phyloP scores from a whole-genome alignment of 148 eudicot species.

The Persicaria tinctoria region DNA sequence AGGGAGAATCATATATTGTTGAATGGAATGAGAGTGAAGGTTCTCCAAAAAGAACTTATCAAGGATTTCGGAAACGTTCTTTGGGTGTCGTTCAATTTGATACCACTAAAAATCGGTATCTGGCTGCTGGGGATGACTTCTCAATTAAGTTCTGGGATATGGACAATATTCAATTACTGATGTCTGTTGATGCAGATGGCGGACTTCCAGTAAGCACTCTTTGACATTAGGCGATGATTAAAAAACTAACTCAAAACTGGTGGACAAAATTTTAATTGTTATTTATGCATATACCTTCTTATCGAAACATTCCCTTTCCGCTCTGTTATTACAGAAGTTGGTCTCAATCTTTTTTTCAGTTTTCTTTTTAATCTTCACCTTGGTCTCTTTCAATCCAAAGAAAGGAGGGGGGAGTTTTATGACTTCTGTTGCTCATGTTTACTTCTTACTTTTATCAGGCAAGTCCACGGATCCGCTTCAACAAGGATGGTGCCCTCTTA shows the following conservation, averaged over 20 bases:
- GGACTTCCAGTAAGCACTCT: constrained; percentile 57
- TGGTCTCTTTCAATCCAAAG: neutral
- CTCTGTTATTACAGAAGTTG: neutral
- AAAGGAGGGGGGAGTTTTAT: neutral
- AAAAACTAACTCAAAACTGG: neutral
- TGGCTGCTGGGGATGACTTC: constrained; percentile 84
- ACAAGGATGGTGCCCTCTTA: constrained; percentile 78
- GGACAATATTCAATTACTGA: constrained; percentile 69
- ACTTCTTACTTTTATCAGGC: constrained; percentile 34
- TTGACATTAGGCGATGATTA: neutral
- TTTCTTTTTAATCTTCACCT: neutral
- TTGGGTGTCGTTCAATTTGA: constrained; percentile 76
- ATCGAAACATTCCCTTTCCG: neutral
- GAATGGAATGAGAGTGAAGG: constrained; percentile 98
- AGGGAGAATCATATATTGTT: constrained; percentile 76
- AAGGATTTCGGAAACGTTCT: constrained; percentile 62
- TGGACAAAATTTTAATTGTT: neutral
- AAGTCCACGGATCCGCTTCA: constrained; percentile 82
- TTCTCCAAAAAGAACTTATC: constrained; percentile 66
- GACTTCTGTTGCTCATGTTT: constrained; percentile 4
- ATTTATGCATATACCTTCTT: neutral
- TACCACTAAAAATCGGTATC: constrained; percentile 55
- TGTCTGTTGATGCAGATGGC: constrained; percentile 81
- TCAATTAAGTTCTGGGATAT: constrained; percentile 87
- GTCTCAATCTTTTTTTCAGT: neutral